Evolutionary conservation across 129 eudicot genomes (phyloP).

Genomic region (Helichrysum umbraculigerum): DNA sequence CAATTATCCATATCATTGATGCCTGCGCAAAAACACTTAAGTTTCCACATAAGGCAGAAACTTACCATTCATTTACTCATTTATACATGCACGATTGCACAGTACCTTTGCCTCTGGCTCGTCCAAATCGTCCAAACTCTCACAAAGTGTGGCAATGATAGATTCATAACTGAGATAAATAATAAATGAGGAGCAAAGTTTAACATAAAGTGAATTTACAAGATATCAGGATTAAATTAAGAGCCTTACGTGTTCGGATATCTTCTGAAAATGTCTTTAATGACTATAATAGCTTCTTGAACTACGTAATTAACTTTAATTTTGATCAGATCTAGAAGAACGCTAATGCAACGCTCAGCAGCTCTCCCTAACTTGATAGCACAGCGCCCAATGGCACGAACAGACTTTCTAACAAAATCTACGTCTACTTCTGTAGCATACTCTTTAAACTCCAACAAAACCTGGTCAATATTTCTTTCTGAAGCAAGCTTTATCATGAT

Average conservation of each 20-base stretch:
- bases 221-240: not conserved
- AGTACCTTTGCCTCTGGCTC: constrained; percentile 96
- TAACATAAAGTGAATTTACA: not conserved
- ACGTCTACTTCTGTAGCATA: constrained; percentile 93
- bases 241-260: constrained; percentile 81
- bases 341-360: constrained; percentile 88
- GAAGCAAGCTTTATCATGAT: constrained; percentile 95
- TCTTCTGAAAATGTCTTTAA: constrained; percentile 87
- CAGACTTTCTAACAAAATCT: constrained; percentile 87
- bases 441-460: constrained; percentile 86
- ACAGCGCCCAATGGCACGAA: constrained; percentile 92
- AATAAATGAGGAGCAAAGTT: not conserved
- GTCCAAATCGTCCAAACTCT: constrained; percentile 86
- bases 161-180: constrained; percentile 67
- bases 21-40: constrained; percentile 42
- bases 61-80: not conserved
- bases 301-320: constrained; percentile 90
- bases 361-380: constrained; percentile 94
- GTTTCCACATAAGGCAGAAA: not conserved
- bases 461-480: constrained; percentile 90
- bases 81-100: not conserved
- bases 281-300: constrained; percentile 90
- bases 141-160: constrained; percentile 91
- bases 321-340: constrained; percentile 84
- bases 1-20: constrained; percentile 96